Conservation (phyloP, 495 filamentous ascomycete species). For the Choiromyces venosus region DNA sequence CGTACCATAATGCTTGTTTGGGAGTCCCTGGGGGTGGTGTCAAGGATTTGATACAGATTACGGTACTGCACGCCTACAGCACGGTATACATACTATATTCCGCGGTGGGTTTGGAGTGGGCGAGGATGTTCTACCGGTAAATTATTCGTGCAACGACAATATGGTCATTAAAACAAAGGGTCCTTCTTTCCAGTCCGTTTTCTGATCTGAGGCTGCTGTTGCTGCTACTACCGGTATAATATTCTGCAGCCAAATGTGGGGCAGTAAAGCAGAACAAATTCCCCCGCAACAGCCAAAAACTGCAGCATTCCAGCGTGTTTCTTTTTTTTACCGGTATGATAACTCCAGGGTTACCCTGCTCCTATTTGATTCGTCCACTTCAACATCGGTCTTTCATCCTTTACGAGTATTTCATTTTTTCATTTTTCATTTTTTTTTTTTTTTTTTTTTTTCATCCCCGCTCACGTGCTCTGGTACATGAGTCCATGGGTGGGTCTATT, state of each 20-base stretch:
- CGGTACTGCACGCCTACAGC: neutral
- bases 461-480: neutral
- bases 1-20: neutral
- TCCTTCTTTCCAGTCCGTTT: constrained; percentile 2
- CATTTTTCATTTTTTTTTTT: neutral
- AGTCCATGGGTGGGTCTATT: neutral
- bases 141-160: neutral
- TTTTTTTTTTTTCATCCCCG: neutral
- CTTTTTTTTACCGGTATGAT: neutral
- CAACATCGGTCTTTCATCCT: too few species aligned
- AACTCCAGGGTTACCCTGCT: neutral
- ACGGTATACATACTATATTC: neutral
- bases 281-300: neutral
- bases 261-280: neutral
- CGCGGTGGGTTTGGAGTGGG: neutral
- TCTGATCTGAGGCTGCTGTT: neutral
- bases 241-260: neutral
- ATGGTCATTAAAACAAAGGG: neutral
- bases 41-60: neutral
- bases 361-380: neutral
- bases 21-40: neutral
- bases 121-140: neutral
- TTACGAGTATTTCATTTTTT: too few species aligned
- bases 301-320: neutral
- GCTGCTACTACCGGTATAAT: too few species aligned